Percentiles rank a stretch among this genome's conserved stretches.
phyloP scores from a whole-genome alignment of 2,329 filamentous ascomycete genomes.

The Stemphylium beticola region DNA sequence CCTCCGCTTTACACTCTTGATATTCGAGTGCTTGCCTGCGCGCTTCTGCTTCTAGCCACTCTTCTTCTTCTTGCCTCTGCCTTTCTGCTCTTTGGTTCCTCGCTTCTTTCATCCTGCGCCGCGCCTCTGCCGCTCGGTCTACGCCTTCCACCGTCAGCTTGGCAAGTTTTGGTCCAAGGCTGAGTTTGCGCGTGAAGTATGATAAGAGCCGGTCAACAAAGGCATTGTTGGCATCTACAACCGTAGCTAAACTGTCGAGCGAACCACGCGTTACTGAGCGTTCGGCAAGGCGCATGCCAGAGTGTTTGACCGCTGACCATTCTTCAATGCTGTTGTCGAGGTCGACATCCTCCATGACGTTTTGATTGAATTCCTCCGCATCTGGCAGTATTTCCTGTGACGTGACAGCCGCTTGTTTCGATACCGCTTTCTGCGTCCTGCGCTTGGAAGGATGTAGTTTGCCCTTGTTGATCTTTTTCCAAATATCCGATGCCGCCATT shows the following conservation, averaged over 20 bases:
- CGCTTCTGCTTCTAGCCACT: neutral
- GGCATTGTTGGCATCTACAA: neutral
- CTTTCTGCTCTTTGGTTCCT: neutral
- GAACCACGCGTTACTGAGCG: neutral
- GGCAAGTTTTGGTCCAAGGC: neutral
- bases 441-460: neutral
- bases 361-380: neutral
- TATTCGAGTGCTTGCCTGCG: neutral
- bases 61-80: conserved; percentile 1
- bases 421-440: neutral
- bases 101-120: neutral
- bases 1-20: neutral
- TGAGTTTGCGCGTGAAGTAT: neutral
- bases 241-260: neutral
- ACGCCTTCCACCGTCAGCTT: neutral
- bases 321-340: neutral
- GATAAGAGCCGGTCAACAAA: neutral
- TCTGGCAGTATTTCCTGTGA: neutral
- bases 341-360: neutral
- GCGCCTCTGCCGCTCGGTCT: neutral
- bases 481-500: neutral
- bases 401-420: neutral
- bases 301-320: neutral
- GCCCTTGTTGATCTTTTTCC: neutral
- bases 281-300: neutral